Conservation (phyloP, 2,329 filamentous ascomycete genomes). For the Alternaria sp. region DNA sequence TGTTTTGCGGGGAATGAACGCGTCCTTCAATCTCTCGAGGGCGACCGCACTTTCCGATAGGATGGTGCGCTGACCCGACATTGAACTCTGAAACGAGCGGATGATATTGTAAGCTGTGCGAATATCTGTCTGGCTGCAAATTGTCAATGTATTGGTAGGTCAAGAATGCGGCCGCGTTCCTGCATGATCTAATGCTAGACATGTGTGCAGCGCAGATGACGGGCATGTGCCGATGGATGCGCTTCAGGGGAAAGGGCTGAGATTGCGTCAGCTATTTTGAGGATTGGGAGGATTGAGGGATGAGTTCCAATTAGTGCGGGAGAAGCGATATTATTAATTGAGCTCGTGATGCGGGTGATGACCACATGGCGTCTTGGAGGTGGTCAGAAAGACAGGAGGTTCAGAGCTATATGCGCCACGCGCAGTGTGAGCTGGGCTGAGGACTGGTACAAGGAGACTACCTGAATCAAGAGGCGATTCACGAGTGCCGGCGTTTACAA, state of each 20-base stretch:
- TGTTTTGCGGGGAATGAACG: conserved; percentile 10
- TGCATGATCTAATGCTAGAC: conserved; percentile 17
- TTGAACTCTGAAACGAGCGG: conserved; percentile 2
- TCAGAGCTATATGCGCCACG: not conserved
- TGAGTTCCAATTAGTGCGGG: not conserved
- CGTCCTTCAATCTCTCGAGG: conserved; percentile 17
- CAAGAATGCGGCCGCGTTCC: conserved; percentile 23
- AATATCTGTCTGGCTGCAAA: not conserved
- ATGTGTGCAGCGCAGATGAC: conserved; percentile 3
- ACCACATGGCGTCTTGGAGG: not conserved
- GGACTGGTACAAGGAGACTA: not conserved
- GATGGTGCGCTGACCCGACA: not conserved
- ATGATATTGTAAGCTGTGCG: not conserved
- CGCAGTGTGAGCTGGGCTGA: not conserved
- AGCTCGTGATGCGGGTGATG: not conserved
- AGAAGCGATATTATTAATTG: not conserved
- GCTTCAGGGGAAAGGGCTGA: not conserved
- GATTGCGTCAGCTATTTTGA: not conserved
- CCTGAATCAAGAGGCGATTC: not conserved
- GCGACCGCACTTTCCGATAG: conserved; percentile 5
- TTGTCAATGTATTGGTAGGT: not conserved
- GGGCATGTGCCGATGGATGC: conserved; percentile 6
- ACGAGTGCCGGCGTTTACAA: not conserved
- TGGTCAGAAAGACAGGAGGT: conserved; percentile 2
- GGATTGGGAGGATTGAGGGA: not conserved